These are phyloP conservation scores for Diaporthe citri DNA, from an alignment of 2,329 filamentous ascomycete species.

Conservation along the genomic window DNA sequence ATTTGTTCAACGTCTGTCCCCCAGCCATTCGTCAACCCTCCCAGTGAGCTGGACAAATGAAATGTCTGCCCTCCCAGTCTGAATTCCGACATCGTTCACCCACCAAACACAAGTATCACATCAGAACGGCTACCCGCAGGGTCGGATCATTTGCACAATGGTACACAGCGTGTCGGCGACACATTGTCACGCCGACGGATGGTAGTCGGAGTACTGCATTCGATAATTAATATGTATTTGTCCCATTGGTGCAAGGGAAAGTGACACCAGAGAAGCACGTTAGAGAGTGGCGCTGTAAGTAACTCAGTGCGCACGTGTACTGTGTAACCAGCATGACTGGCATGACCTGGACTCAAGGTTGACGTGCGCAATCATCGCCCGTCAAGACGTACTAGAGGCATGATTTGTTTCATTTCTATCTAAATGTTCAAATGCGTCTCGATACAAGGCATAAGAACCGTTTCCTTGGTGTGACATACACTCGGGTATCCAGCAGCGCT, in stretches of 20 bases:
- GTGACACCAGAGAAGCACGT: background rate
- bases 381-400: no score
- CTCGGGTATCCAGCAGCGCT: background rate
- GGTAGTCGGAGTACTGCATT: background rate
- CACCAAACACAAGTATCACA: background rate
- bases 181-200: background rate
- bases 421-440: background rate
- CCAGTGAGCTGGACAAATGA: conserved; percentile 9
- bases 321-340: no score
- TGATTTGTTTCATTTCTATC: no score
- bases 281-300: no score
- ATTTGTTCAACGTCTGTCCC: conserved; percentile 33
- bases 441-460: background rate
- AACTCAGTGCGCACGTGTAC: no score
- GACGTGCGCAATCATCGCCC: no score
- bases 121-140: background rate
- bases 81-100: background rate
- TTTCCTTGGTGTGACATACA: background rate
- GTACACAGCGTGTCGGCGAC: background rate
- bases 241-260: background rate
- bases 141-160: background rate
- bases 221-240: background rate
- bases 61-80: no score
- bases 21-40: conserved; percentile 39
- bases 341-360: no score